Evolutionary conservation across 2,329 filamentous ascomycete genomes (phyloP).

Genomic region (Capronia epimyces): DNA sequence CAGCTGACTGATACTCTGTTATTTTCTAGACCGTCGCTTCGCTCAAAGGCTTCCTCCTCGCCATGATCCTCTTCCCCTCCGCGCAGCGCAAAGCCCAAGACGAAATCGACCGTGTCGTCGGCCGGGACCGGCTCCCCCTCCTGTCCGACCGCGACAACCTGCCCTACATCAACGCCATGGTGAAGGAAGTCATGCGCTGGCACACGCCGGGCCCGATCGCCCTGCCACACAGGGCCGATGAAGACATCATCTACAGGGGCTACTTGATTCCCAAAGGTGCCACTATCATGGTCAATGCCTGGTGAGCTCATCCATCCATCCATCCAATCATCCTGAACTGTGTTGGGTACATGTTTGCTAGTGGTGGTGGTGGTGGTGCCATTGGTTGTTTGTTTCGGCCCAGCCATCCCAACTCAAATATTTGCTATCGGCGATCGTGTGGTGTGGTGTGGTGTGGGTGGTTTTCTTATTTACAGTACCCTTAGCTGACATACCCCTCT

Average conservation of each 20-base stretch:
- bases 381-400: too few relatives aligned
- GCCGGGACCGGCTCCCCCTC: slow-evolving; percentile 34
- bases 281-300: slow-evolving; percentile 27
- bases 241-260: slow-evolving; percentile 45
- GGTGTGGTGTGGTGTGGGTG: too few relatives aligned
- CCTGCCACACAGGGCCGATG: slow-evolving; percentile 35
- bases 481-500: too few relatives aligned
- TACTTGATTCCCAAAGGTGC: slow-evolving; percentile 47
- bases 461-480: slow-evolving; percentile 1
- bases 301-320: slow-evolving; percentile 23
- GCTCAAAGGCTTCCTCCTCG: slow-evolving; percentile 45
- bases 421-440: too few relatives aligned
- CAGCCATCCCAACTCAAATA: too few relatives aligned
- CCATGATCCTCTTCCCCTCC: slow-evolving; percentile 48
- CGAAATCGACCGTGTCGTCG: slow-evolving; percentile 42
- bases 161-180: slow-evolving; percentile 37
- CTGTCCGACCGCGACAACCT: slow-evolving; percentile 37
- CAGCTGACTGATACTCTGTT: too few relatives aligned
- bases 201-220: slow-evolving; percentile 35
- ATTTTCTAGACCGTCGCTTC: slow-evolving; percentile 36
- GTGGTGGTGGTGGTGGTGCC: too few relatives aligned
- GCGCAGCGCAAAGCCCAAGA: slow-evolving; percentile 43
- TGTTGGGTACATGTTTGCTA: not conserved
- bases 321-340: not conserved
- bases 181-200: slow-evolving; percentile 39